These are phyloP conservation scores for Cicer yamashitae DNA, from an alignment of 306 rosid species.

Conservation along the genomic window DNA sequence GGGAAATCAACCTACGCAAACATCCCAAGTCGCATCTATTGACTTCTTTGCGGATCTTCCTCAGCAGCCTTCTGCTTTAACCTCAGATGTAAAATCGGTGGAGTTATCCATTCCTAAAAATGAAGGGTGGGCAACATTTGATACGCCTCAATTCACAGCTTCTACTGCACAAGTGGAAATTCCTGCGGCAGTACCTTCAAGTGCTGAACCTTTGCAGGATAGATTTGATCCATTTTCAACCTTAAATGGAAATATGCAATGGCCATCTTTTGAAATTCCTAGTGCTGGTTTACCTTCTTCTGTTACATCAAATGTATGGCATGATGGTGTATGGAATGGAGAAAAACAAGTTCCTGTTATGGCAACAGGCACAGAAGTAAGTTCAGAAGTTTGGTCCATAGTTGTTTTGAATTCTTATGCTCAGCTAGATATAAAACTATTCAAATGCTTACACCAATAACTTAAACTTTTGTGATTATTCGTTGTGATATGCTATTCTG, in stretches of 20 bases:
- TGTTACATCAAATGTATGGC: slow-evolving; percentile 59
- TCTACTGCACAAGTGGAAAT: slow-evolving; percentile 48
- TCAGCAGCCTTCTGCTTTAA: slow-evolving; percentile 51
- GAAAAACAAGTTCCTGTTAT: slow-evolving; percentile 47
- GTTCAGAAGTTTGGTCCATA: slow-evolving; percentile 22
- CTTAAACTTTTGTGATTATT: neutral
- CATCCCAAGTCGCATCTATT: slow-evolving; percentile 46
- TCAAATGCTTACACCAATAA: neutral
- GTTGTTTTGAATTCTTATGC: slow-evolving; percentile 31
- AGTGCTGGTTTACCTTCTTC: slow-evolving; percentile 45
- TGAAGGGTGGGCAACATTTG: slow-evolving; percentile 93
- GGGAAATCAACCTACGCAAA: slow-evolving; percentile 52
- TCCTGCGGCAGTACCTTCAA: slow-evolving; percentile 45
- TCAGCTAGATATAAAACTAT: slow-evolving; percentile 5
- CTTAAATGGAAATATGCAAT: slow-evolving; percentile 52
- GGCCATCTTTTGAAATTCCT: slow-evolving; percentile 57
- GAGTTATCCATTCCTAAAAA: slow-evolving; percentile 57
- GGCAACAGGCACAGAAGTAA: slow-evolving; percentile 59
- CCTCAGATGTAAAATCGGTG: slow-evolving; percentile 47
- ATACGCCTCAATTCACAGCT: slow-evolving; percentile 56
- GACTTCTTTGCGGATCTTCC: slow-evolving; percentile 52
- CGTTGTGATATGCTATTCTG: slow-evolving; percentile 7
- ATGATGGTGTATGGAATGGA: slow-evolving; percentile 47
- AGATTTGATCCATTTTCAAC: slow-evolving; percentile 62
- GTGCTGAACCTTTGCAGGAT: slow-evolving; percentile 48